Evolutionary conservation across 2,329 filamentous ascomycete genomes (phyloP).

Genomic region (Monilinia laxa): DNA sequence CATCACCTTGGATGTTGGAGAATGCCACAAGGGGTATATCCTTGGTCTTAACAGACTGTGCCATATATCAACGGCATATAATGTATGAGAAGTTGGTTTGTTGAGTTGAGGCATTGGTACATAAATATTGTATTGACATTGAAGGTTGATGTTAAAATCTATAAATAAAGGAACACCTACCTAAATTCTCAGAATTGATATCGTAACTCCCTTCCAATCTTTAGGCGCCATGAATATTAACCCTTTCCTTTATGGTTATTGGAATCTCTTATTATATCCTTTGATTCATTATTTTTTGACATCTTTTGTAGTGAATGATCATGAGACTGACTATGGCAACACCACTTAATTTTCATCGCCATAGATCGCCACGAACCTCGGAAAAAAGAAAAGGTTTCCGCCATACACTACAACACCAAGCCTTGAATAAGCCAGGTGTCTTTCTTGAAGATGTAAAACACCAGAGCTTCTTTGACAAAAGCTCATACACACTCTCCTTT

Average conservation of each 20-base stretch:
- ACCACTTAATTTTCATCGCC: not conserved
- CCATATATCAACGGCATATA: too few relatives aligned
- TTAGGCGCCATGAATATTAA: not conserved
- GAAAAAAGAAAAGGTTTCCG: too few relatives aligned
- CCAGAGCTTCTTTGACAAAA: not conserved
- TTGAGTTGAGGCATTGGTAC: too few relatives aligned
- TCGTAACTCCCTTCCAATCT: constrained; percentile 3
- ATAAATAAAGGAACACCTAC: not conserved
- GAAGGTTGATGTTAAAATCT: not conserved
- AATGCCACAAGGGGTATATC: too few relatives aligned
- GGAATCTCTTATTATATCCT: not conserved
- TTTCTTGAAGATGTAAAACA: not conserved
- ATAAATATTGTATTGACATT: not conserved
- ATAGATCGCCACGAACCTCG: too few relatives aligned
- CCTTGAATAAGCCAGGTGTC: not conserved
- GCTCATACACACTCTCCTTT: too few relatives aligned
- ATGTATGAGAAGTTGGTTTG: too few relatives aligned
- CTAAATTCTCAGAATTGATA: not conserved
- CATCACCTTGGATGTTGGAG: too few relatives aligned
- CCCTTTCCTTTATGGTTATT: not conserved
- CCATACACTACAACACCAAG: not conserved
- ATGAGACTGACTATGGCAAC: not conserved
- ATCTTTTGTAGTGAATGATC: not conserved
- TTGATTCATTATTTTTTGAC: not conserved
- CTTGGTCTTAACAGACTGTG: too few relatives aligned